Evolutionary conservation across 1,284 basidiomycete species (phyloP).

Genomic region (Ceratobasidium sp.): DNA sequence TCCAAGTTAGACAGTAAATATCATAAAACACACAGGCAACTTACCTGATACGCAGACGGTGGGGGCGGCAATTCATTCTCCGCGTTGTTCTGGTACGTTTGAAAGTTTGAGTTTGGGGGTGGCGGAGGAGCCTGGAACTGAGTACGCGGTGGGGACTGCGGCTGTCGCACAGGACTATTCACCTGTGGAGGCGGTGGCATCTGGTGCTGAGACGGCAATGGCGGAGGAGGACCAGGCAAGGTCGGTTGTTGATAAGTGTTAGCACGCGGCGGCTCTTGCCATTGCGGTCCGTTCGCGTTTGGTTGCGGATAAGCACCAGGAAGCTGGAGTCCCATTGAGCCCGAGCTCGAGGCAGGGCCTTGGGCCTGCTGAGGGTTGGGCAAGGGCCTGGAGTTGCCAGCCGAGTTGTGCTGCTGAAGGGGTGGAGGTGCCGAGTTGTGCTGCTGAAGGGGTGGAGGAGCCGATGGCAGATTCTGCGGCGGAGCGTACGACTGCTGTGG

Average conservation of each 20-base stretch:
- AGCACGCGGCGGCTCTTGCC: slow-evolving; percentile 43
- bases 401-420: slow-evolving; percentile 28
- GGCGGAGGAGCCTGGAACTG: slow-evolving; percentile 48
- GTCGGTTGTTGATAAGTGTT: slow-evolving; percentile 46
- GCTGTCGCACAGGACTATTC: slow-evolving; percentile 40
- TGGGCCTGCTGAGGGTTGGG: slow-evolving; percentile 38
- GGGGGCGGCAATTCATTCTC: slow-evolving; percentile 26
- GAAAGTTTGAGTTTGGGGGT: slow-evolving; percentile 40
- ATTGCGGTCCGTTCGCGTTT: slow-evolving; percentile 44
- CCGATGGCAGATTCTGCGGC: slow-evolving; percentile 40
- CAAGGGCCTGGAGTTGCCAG: slow-evolving; percentile 41
- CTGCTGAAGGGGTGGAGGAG: slow-evolving; percentile 48
- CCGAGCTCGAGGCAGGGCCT: background rate
- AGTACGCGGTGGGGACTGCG: slow-evolving; percentile 39
- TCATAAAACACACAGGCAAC: background rate
- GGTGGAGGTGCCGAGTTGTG: slow-evolving; percentile 50
- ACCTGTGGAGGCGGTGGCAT: slow-evolving; percentile 42
- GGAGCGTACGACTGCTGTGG: slow-evolving; percentile 23
- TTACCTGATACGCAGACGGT: slow-evolving; percentile 31
- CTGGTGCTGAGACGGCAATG: slow-evolving; percentile 44
- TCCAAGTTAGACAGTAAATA: background rate
- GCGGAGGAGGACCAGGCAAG: slow-evolving; percentile 40
- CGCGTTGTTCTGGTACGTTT: slow-evolving; percentile 21
- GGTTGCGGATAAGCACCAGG: slow-evolving; percentile 45
- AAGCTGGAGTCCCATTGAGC: slow-evolving; percentile 41